Percentiles rank a stretch among this genome's conserved stretches.
Evolutionary conservation across 768 basidiomycete species (phyloP).

Genomic region (Termitomyces heimii): DNA sequence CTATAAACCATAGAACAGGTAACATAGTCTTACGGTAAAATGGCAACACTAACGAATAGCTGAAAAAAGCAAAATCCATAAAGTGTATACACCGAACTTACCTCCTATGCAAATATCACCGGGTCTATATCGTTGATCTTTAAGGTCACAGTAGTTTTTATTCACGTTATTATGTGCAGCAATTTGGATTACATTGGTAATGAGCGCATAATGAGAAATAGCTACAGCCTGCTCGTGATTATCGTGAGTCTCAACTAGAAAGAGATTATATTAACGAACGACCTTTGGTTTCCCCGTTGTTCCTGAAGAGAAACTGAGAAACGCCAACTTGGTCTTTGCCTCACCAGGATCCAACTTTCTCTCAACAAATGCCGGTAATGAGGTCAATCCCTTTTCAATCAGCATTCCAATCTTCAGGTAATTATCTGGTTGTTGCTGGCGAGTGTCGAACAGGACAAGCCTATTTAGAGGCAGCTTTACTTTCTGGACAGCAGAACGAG

Average conservation of each 20-base stretch:
- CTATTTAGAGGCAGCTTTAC: slow-evolving; percentile 33
- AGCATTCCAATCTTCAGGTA: slow-evolving; percentile 38
- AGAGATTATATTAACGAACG: not conserved
- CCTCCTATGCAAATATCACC: slow-evolving; percentile 60
- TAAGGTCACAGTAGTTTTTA: slow-evolving; percentile 33
- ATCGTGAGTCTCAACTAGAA: not conserved
- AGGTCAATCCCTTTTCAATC: slow-evolving; percentile 39
- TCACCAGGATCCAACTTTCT: slow-evolving; percentile 49
- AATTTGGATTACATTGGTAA: slow-evolving; percentile 59
- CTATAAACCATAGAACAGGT: not conserved
- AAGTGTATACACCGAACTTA: slow-evolving; percentile 18
- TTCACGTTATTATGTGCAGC: slow-evolving; percentile 48
- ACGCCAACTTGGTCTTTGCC: slow-evolving; percentile 63
- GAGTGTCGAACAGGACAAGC: slow-evolving; percentile 33
- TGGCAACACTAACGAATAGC: slow-evolving; percentile 39
- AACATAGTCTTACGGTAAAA: slow-evolving; percentile 46
- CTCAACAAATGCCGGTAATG: slow-evolving; percentile 37
- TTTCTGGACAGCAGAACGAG: slow-evolving; percentile 33
- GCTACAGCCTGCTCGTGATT: slow-evolving; percentile 43
- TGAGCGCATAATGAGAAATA: slow-evolving; percentile 52
- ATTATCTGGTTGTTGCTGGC: slow-evolving; percentile 3
- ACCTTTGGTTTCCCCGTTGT: slow-evolving; percentile 77
- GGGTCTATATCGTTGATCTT: slow-evolving; percentile 47
- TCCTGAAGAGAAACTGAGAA: slow-evolving; percentile 66
- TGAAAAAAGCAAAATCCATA: not conserved